These are phyloP conservation scores for Coniochaeta sp. DNA, from an alignment of 2,329 filamentous ascomycete genomes.

Conservation along the genomic window DNA sequence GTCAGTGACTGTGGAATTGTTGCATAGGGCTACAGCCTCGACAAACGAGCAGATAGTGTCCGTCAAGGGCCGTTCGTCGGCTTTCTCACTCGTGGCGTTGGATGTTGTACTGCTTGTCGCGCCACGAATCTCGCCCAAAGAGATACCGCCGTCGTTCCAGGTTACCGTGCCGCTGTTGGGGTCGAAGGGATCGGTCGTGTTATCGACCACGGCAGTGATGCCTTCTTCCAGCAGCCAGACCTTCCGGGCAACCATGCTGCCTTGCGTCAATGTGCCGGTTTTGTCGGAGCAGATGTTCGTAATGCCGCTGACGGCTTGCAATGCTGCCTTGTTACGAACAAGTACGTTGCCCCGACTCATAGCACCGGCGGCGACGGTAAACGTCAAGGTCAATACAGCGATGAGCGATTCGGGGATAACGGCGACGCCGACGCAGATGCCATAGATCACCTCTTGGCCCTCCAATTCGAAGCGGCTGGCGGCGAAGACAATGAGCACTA, in stretches of 20 bases:
- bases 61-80: too few relatives aligned
- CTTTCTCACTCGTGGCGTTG: too few relatives aligned
- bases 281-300: slow-evolving; percentile 57
- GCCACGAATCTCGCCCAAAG: too few relatives aligned
- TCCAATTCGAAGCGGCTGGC: slow-evolving; percentile 24
- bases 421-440: slow-evolving; percentile 49
- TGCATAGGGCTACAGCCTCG: too few relatives aligned
- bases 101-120: too few relatives aligned
- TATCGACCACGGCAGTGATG: neutral
- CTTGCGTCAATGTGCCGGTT: slow-evolving; percentile 58
- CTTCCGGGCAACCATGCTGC: slow-evolving; percentile 41
- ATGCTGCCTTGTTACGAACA: neutral
- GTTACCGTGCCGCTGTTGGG: slow-evolving; percentile 5
- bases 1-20: slow-evolving; percentile 16
- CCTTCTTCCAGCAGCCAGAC: neutral
- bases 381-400: slow-evolving; percentile 61
- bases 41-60: slow-evolving; percentile 31
- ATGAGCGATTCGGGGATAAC: slow-evolving; percentile 60
- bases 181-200: slow-evolving; percentile 4
- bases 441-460: slow-evolving; percentile 44
- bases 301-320: slow-evolving; percentile 14
- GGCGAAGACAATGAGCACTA: slow-evolving; percentile 33
- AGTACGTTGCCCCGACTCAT: slow-evolving; percentile 37
- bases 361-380: slow-evolving; percentile 49
- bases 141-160: neutral